Base-by-base conservation (phyloP, 352 stramenopile genomes). In the Phytopythium delawarense region DNA sequence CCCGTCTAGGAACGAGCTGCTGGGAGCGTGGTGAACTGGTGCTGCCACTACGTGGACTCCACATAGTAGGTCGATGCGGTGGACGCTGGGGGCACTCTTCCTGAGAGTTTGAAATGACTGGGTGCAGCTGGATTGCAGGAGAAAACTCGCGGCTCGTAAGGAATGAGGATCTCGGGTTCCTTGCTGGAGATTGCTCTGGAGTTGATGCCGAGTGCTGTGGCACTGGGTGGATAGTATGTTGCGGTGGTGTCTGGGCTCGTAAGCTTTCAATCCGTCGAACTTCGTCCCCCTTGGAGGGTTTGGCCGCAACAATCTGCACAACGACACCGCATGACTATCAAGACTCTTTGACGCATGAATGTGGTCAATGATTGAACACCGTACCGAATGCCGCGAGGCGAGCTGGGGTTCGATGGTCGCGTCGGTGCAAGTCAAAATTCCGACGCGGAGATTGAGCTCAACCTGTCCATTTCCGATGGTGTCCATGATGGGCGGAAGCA, bases 381-480 rank as follows among this genome's bases (percentile, higher is more conserved):
- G n/a, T 49, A 89, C 80, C 48, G 79, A 84, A 18, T 83, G 64
- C n/a, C 72, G 70, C 18, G 72, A 64, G 7, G 74, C 45, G 51
- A 93, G 76, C 59, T 90, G 77, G 4, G 57, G 64, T 37, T 91
- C 76, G 16, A 93, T 63, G n/a, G 78, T 54, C 21, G 69, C 58
- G 51, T 82, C 64, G 11, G 59, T 34, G 42, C 81, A 91, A 8
- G 66, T 55, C 7, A 93, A 73, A 1, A 89, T 65, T 15, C 84
- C 84, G 3, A 88, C 64, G 7, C 80, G 80, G 39, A 93, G 66
- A 52, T 87, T 72, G 11, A 92, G 63, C 59, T 92, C 84, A 30
- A 91, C 72, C 81, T 89, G 21, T 53, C 48, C 35, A 40, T 37
- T 37, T 37, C 28, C 23, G 12, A 37, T 21, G 20, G 3, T 25